Percentiles rank a stretch among this genome's conserved stretches.
Evolutionary conservation across 352 stramenopile genomes (phyloP).

Genomic region (Achlya hypogyna): DNA sequence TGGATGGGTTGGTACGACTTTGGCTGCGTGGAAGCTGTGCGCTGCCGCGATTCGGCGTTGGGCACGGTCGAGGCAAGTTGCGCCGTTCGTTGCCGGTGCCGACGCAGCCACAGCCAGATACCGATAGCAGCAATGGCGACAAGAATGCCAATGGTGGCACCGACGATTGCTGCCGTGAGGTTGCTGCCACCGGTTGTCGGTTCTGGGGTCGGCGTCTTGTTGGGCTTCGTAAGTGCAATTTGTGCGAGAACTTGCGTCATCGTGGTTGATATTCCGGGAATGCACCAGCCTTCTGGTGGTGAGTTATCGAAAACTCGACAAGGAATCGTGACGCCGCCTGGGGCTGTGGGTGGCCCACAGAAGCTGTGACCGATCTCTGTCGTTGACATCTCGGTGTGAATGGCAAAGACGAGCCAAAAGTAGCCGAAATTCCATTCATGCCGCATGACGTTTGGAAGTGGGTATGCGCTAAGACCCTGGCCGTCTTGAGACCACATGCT

Average conservation of each 20-base stretch:
- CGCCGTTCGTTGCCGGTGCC: background rate
- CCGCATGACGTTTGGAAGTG: background rate
- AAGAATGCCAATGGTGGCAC: background rate
- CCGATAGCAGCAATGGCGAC: background rate
- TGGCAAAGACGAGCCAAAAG: constrained; percentile 1
- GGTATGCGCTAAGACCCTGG: background rate
- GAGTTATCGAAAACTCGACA: background rate
- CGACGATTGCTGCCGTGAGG: no score
- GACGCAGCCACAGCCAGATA: background rate
- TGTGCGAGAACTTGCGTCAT: background rate
- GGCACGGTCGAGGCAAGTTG: background rate
- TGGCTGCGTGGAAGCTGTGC: background rate
- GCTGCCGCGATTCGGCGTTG: background rate
- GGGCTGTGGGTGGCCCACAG: background rate
- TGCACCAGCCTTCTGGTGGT: background rate
- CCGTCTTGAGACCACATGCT: constrained; percentile 20
- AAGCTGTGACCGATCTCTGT: background rate
- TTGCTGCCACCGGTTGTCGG: no score
- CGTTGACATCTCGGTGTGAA: constrained; percentile 8
- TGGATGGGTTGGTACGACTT: constrained; percentile 3
- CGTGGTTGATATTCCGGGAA: background rate
- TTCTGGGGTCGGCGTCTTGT: no score
- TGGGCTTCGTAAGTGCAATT: background rate
- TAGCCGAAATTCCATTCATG: constrained; percentile 2
- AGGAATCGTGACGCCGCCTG: background rate